Conservation (phyloP, 2,329 filamentous ascomycete species). For the Periconia sp. region DNA sequence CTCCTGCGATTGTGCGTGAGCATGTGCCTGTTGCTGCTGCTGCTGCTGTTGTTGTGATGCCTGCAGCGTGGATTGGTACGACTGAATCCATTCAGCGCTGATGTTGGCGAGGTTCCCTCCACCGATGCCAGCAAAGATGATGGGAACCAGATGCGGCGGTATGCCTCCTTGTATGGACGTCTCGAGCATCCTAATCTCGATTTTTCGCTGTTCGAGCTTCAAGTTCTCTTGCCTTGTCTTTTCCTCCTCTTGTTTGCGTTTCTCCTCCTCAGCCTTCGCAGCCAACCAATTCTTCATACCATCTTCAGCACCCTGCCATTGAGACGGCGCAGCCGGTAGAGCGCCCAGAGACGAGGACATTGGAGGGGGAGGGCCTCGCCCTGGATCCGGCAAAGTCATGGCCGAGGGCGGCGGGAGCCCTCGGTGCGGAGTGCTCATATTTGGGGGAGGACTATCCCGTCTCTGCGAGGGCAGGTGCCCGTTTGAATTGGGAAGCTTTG, state of each 20-base stretch:
- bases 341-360: conserved; percentile 42
- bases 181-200: conserved; percentile 56
- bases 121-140: conserved; percentile 57
- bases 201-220: conserved; percentile 53
- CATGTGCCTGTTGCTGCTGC: conserved; percentile 42
- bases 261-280: conserved; percentile 57
- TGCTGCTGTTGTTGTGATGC: conserved; percentile 47
- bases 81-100: conserved; percentile 54
- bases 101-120: conserved; percentile 51
- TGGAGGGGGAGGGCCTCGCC: conserved; percentile 37
- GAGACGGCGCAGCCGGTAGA: conserved; percentile 48
- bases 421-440: conserved; percentile 55
- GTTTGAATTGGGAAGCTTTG: conserved; percentile 33
- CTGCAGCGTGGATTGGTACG: conserved; percentile 52
- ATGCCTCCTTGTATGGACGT: conserved; percentile 56
- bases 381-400: conserved; percentile 55
- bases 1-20: conserved; percentile 45
- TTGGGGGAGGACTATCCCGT: conserved; percentile 45
- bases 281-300: conserved; percentile 55
- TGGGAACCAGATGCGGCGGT: conserved; percentile 54
- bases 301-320: conserved; percentile 56
- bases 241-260: conserved; percentile 56
- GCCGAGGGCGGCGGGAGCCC: conserved; percentile 56
- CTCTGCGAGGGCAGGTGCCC: conserved; percentile 42
- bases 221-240: conserved; percentile 54